Evolutionary conservation across 441 rosid genomes (phyloP).

Genomic region (Arabidopsis hybrid): DNA sequence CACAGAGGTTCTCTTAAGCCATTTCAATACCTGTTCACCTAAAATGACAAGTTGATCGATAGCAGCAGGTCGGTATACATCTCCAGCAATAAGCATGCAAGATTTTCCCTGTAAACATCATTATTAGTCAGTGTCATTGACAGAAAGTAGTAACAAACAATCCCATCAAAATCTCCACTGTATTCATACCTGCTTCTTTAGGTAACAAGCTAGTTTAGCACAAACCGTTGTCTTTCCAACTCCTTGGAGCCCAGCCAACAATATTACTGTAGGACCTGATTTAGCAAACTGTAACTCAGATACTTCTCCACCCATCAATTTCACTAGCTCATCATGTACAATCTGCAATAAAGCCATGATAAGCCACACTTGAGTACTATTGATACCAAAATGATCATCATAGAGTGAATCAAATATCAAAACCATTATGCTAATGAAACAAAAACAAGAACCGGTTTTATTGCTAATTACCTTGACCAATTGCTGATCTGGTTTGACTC

Average conservation of each 20-base stretch:
- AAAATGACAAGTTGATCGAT: slow-evolving; percentile 96
- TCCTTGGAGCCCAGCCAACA: slow-evolving; percentile 97
- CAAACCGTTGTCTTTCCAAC: slow-evolving; percentile 98
- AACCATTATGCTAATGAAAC: neutral
- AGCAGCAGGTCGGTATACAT: slow-evolving; percentile 98
- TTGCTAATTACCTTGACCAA: slow-evolving; percentile 75
- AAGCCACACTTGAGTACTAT: neutral
- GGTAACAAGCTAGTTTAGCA: slow-evolving; percentile 90
- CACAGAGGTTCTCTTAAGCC: neutral
- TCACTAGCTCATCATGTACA: slow-evolving; percentile 91
- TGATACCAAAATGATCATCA: neutral
- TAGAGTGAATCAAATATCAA: neutral
- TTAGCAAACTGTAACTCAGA: slow-evolving; percentile 88
- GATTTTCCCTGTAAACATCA: slow-evolving; percentile 70
- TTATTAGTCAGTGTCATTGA: neutral
- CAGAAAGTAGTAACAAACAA: neutral
- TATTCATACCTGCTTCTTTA: slow-evolving; percentile 83
- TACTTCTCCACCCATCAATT: slow-evolving; percentile 98
- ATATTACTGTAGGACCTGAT: slow-evolving; percentile 83
- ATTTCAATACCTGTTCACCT: slow-evolving; percentile 82
- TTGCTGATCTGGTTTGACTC: slow-evolving; percentile 97
- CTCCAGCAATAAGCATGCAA: slow-evolving; percentile 98
- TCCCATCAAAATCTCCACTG: neutral
- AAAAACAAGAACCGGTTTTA: neutral
- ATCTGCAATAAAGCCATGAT: slow-evolving; percentile 51